Evolutionary conservation across 1,284 basidiomycete genomes (phyloP), one percentile per base, ranked within the genome.

Genomic region (Trichosporon faecale): DNA sequence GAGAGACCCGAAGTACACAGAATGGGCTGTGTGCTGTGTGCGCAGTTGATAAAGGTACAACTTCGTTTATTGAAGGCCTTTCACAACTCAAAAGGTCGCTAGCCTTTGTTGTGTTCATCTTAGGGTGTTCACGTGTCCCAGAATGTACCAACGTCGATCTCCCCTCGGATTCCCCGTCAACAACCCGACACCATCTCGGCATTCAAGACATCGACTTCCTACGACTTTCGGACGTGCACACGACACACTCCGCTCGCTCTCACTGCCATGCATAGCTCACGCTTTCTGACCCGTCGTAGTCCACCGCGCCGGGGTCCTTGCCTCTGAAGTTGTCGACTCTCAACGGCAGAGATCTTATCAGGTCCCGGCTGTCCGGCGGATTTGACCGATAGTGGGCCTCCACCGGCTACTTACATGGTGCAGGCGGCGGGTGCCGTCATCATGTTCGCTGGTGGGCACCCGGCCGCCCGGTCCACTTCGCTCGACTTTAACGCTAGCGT

Each of bases 301-400:
- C 40, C 8, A n/a, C 40, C 40, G 40, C 40, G 40, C 40, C 40
- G 12, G 2, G 18, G 18, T 44, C 12, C 16, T n/a, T 4, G n/a
- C n/a, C n/a, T n/a, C n/a, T n/a, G n/a, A n/a, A n/a, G n/a, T 44
- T 8, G 40, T n/a, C 18, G 8, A 5, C 3, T 6, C 11, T 44
- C 2, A 8, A n/a, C 18, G 40, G 40, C 40, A n/a, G 16, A 3
- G 4, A 44, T 27, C 25, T 57, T 57, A 57, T 57, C 52, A 29
- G 52, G 11, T 27, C 25, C 52, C 25, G 52, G 18, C 2, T 25
- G 25, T 57, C 25, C 0, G 52, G 21, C 52, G 52, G 52, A 57
- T 57, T 57, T 57, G 52, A 27, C 52, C 52, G 52, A 57, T 11
- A 57, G 52, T 57, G 52, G 52, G 52, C 52, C 52, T 57, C 52